phyloP scores from a whole-genome alignment of 352 stramenopile species.

The Phytophthora sp. region DNA sequence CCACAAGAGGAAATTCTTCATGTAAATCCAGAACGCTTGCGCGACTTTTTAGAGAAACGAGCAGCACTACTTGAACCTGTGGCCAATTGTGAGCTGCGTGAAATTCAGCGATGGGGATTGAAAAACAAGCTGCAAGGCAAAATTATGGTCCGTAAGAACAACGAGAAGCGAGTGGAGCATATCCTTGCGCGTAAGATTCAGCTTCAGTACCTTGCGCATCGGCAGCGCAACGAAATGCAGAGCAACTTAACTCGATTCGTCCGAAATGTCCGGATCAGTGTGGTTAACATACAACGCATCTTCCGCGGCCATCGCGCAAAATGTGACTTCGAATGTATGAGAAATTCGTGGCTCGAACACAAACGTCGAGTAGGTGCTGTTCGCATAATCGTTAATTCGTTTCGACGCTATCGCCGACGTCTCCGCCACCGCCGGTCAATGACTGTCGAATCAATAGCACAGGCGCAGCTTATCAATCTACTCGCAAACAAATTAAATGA shows the following conservation, averaged over 20 bases:
- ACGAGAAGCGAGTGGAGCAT: constrained; percentile 45
- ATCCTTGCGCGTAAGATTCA: constrained; percentile 59
- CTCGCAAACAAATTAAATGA: constrained; percentile 48
- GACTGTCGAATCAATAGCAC: constrained; percentile 61
- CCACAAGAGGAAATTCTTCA: constrained; percentile 9
- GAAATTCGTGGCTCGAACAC: constrained; percentile 27
- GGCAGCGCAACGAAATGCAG: constrained; percentile 36
- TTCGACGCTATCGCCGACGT: constrained; percentile 50
- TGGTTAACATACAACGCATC: constrained; percentile 60
- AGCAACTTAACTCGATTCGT: constrained; percentile 46
- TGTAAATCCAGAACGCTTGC: constrained; percentile 44
- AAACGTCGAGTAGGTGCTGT: constrained; percentile 31
- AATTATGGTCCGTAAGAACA: constrained; percentile 51
- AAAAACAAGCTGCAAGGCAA: constrained; percentile 59
- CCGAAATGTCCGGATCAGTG: constrained; percentile 26
- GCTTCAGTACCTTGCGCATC: constrained; percentile 53
- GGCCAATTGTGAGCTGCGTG: constrained; percentile 39
- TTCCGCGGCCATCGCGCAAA: constrained; percentile 57
- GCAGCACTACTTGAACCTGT: constrained; percentile 31
- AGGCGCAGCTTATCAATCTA: constrained; percentile 55
- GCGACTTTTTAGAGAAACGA: constrained; percentile 41
- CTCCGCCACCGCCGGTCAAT: constrained; percentile 53
- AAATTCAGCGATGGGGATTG: constrained; percentile 24
- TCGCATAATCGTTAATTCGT: constrained; percentile 48
- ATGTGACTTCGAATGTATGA: constrained; percentile 32